Base-by-base conservation (phyloP, 2,329 filamentous ascomycete species). In the Ambrosiella xylebori region DNA sequence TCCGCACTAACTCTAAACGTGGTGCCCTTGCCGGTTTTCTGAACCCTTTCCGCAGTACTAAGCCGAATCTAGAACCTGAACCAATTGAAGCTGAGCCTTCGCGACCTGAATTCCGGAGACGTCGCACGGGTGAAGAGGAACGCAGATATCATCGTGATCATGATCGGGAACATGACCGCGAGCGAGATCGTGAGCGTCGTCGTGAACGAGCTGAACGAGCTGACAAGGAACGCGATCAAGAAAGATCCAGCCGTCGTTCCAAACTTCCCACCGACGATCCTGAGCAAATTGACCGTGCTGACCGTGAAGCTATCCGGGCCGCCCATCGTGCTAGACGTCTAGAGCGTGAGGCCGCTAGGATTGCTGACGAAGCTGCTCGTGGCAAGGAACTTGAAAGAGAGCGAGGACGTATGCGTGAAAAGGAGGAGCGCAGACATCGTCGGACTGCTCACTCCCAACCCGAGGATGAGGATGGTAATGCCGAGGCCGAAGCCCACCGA, bases 281-380 rank as follows among this genome's bases (percentile, higher is more conserved):
- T 70, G 63, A 69, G 78, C 59, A 54, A 69, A 63, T 41, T 68
- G 71, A 63, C 69, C 73, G 82, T 13, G 72, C 75, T 37, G 80
- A 83, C 11, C 72, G 75, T 35, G 84, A 86, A 66, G 79, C 77
- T 19, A 77, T 80, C 53, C 76, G 76, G 50, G 80, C 79, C 37
- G 80, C 81, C 59, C 79, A 83, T n/a, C 77, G 76, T 58, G 76
- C 79, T 1, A 76, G 74, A 56, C 76, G 76, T 13, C 74, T 76
- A 1, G 78, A 81, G 59, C 71, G 70, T 7, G 71, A 71, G 57
- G 75, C 74, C 39, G 70, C 68, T n/a, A 75, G 79, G 27, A 74
- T 71, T 6, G 73, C 73, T 3, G 78, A 82, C 57, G 81, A 84
- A 54, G 72, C 76, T 5, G 77, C 78, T 51, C 73, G 72, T 37